Percentiles rank a stretch among this genome's conserved stretches.
Conservation (phyloP, 371 early-diverging fungal species). For the Mortierella sp. region DNA sequence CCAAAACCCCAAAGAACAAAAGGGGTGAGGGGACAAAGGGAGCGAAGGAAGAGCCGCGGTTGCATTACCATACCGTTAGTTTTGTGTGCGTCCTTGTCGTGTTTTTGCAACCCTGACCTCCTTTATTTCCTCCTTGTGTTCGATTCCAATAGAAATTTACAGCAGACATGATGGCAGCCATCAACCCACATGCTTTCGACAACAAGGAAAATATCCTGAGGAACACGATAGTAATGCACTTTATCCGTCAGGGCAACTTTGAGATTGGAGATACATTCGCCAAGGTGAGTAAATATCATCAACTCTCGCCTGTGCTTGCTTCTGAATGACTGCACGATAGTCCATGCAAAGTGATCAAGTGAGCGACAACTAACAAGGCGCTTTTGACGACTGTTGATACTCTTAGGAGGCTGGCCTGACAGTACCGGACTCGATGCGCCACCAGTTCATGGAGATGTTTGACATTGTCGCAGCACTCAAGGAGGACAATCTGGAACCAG, state of each 20-base stretch:
- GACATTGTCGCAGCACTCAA: conserved; percentile 64
- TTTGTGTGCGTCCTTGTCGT: not conserved
- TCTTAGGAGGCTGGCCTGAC: conserved; percentile 59
- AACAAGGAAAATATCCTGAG: conserved; percentile 71
- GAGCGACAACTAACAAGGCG: not conserved
- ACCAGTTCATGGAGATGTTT: conserved; percentile 75
- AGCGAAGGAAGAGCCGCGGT: not conserved
- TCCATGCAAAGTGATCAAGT: not conserved
- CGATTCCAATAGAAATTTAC: conserved; percentile 67
- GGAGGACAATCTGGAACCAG: conserved; percentile 63
- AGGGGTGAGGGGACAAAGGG: not conserved
- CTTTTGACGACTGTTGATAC: not conserved
- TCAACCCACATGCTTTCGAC: conserved; percentile 78
- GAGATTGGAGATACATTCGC: conserved; percentile 75
- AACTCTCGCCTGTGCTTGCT: not conserved
- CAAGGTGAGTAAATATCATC: conserved; percentile 56
- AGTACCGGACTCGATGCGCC: conserved; percentile 57
- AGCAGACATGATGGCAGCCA: conserved; percentile 68
- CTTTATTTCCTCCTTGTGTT: not conserved
- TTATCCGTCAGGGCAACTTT: conserved; percentile 92
- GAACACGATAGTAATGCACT: conserved; percentile 78
- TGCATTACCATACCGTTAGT: not conserved
- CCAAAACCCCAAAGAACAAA: not conserved
- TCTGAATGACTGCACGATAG: not conserved
- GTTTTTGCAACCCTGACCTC: not conserved